Percentiles rank a stretch among this genome's conserved stretches.
Evolutionary conservation across 768 basidiomycete species (phyloP).

Genomic region (Gymnopilus dilepis): DNA sequence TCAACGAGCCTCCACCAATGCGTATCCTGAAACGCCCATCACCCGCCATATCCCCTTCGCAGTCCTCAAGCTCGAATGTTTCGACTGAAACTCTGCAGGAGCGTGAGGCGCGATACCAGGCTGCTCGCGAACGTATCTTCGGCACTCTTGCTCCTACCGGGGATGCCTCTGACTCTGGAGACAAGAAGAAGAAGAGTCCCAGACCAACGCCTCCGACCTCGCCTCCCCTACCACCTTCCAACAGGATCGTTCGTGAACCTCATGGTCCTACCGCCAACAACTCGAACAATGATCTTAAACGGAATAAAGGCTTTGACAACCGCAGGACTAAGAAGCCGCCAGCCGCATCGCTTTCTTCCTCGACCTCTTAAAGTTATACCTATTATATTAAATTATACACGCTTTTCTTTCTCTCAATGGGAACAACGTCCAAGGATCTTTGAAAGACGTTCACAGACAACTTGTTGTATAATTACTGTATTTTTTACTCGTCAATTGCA

Average conservation of each 20-base stretch:
- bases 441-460: no score
- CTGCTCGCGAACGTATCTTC: conserved; percentile 77
- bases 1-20: conserved; percentile 60
- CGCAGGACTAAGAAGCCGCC: conserved; percentile 23
- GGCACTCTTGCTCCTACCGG: conserved; percentile 36
- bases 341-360: background rate
- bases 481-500: no score
- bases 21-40: conserved; percentile 78
- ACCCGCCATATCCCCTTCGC: conserved; percentile 32
- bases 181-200: conserved; percentile 14
- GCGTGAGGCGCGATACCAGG: conserved; percentile 75
- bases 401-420: background rate
- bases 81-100: conserved; percentile 54
- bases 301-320: conserved; percentile 30
- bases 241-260: conserved; percentile 34
- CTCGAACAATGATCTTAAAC: background rate
- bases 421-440: no score
- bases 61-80: conserved; percentile 29
- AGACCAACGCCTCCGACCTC: conserved; percentile 4
- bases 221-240: conserved; percentile 5
- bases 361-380: background rate
- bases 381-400: conserved; percentile 4
- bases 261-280: conserved; percentile 26
- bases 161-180: conserved; percentile 4
- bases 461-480: no score